These are phyloP conservation scores for Solanum piurae DNA, from an alignment of 257 asterid species.

Conservation along the genomic window DNA sequence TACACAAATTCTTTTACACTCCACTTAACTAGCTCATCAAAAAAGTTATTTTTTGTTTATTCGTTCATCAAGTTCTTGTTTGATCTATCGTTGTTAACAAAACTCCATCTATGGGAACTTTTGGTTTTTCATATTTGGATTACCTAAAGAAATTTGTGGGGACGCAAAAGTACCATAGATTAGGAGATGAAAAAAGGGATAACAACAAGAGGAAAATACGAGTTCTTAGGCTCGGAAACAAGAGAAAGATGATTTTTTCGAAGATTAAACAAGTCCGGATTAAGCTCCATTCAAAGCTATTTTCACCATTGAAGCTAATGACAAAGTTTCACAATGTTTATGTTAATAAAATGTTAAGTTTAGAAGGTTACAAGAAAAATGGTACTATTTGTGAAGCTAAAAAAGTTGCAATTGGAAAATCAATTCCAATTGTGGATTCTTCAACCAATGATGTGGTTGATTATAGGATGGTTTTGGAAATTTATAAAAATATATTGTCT, in stretches of 20 bases:
- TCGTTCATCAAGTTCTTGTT: background rate
- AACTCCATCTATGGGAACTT: background rate
- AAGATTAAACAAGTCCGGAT: background rate
- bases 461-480: conserved; percentile 4
- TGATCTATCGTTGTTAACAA: background rate
- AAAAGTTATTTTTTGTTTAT: no score
- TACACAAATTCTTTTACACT: background rate
- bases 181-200: background rate
- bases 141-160: conserved; percentile 11
- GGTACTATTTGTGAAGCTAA: background rate
- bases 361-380: conserved; percentile 4
- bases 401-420: background rate
- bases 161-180: conserved; percentile 11
- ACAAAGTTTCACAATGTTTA: conserved; percentile 12
- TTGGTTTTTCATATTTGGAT: background rate
- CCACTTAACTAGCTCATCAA: background rate
- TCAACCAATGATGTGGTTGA: conserved; percentile 16
- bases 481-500: conserved; percentile 9
- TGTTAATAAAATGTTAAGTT: conserved; percentile 11
- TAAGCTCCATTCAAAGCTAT: background rate
- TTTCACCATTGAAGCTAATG: conserved; percentile 5
- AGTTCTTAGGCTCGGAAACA: conserved; percentile 2
- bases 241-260: background rate
- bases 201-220: conserved; percentile 4
- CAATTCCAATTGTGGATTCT: conserved; percentile 9